Evolutionary conservation across 2,329 filamentous ascomycete genomes (phyloP).

Genomic region (Ophiostoma australiae): DNA sequence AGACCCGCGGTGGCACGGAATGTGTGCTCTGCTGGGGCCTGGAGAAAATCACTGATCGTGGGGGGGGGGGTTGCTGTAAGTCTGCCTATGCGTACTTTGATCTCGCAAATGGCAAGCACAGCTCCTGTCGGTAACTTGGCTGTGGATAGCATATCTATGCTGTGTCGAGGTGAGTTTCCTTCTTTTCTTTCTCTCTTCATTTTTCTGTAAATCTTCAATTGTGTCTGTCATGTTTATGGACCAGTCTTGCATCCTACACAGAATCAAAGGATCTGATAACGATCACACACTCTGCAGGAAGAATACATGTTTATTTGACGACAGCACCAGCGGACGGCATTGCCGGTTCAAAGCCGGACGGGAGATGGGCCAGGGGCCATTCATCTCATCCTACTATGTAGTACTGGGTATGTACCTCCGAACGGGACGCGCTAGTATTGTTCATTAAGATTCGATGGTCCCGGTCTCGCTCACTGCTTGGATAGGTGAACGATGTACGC

Average conservation of each 20-base stretch:
- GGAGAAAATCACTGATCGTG: background rate
- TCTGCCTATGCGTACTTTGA: background rate
- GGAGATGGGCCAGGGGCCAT: background rate
- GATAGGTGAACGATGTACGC: too few relatives aligned
- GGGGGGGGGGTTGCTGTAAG: background rate
- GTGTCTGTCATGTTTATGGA: too few relatives aligned
- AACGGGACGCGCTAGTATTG: background rate
- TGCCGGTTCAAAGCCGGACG: background rate
- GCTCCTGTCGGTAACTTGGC: background rate
- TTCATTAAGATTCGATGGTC: background rate
- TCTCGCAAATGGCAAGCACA: background rate
- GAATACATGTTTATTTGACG: background rate
- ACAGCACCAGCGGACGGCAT: background rate
- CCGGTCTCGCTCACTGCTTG: background rate
- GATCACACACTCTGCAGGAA: background rate
- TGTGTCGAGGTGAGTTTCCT: too few relatives aligned
- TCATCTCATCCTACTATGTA: background rate
- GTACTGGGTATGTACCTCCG: background rate
- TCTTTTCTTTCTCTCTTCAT: too few relatives aligned
- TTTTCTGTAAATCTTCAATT: too few relatives aligned
- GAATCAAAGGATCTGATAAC: background rate
- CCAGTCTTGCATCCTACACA: background rate
- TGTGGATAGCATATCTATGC: background rate
- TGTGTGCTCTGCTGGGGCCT: background rate
- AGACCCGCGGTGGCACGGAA: conserved; percentile 2